These are phyloP conservation scores for Fusarium oxysporum DNA, from an alignment of 2,329 filamentous ascomycete species.

Conservation along the genomic window DNA sequence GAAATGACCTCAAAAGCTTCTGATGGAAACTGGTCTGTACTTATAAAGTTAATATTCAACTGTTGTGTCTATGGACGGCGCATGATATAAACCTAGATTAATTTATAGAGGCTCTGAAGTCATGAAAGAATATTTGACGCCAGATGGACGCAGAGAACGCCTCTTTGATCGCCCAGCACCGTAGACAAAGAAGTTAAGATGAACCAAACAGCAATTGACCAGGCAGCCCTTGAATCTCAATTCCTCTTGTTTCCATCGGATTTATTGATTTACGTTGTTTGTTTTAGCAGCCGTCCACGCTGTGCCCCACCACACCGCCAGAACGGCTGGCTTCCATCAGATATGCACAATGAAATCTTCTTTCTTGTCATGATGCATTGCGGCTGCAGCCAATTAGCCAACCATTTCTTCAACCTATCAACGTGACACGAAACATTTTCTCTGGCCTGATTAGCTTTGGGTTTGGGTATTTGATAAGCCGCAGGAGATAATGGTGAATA, in stretches of 20 bases:
- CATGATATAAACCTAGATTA: not conserved
- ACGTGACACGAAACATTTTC: not conserved
- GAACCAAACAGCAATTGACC: slow-evolving; percentile 5
- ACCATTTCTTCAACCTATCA: not conserved
- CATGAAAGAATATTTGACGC: not conserved
- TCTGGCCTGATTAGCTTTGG: not conserved
- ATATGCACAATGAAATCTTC: slow-evolving; percentile 6
- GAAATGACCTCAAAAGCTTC: not conserved
- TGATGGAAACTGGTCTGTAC: not conserved
- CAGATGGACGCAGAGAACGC: not conserved
- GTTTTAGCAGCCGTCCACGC: not conserved
- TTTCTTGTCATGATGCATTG: not conserved
- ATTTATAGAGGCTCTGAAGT: not conserved
- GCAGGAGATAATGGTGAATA: not conserved
- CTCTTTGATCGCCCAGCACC: not conserved
- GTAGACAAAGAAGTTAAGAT: slow-evolving; percentile 2
- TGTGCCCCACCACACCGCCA: slow-evolving; percentile 26
- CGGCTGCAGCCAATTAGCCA: not conserved
- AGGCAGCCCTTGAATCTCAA: not conserved
- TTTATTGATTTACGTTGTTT: slow-evolving; percentile 1
- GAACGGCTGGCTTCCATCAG: slow-evolving; percentile 8
- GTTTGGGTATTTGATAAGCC: not conserved
- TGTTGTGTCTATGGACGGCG: not conserved
- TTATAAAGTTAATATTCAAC: not conserved
- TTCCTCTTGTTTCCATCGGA: not conserved